Evolutionary conservation across 116 monocot genomes (phyloP).

Genomic region (Posidonia oceanica): DNA sequence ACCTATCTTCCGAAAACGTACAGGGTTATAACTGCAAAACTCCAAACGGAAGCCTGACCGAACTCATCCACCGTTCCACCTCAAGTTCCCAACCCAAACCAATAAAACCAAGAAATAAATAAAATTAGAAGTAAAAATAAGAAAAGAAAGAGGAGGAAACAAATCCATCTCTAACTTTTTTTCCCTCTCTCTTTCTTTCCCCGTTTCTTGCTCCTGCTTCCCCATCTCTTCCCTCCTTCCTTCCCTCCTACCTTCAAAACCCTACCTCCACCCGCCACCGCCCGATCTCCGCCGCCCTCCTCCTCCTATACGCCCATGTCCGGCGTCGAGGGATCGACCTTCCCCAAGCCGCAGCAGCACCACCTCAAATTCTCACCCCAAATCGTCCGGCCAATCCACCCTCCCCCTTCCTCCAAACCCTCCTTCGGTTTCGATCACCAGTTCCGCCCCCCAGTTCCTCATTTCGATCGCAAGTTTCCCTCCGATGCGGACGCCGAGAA

Average conservation of each 20-base stretch:
- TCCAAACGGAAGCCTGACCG: not conserved
- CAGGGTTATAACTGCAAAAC: not conserved
- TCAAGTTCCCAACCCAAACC: too few species aligned
- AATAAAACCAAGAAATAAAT: not conserved
- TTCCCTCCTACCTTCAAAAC: conserved; percentile 12
- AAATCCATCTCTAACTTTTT: conserved; percentile 5
- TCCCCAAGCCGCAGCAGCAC: not conserved
- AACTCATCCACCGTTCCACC: too few species aligned
- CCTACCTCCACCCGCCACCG: conserved; percentile 1
- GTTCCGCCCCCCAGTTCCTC: conserved; percentile 2
- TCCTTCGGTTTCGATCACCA: conserved; percentile 1
- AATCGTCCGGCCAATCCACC: conserved; percentile 1
- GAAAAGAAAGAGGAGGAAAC: not conserved
- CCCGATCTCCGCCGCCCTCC: not conserved
- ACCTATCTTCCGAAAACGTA: not conserved
- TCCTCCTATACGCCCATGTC: not conserved
- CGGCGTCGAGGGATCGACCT: conserved; percentile 4
- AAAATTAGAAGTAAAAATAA: not conserved
- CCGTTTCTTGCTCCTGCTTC: not conserved
- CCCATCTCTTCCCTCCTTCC: conserved; percentile 1
- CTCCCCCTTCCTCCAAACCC: not conserved
- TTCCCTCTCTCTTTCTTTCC: conserved; percentile 8
- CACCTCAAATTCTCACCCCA: conserved; percentile 3
- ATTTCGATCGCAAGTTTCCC: not conserved
- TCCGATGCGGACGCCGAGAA: not conserved